Base-by-base conservation (phyloP, 202 grass and related monocot genomes). In the Panicum virgatum region DNA sequence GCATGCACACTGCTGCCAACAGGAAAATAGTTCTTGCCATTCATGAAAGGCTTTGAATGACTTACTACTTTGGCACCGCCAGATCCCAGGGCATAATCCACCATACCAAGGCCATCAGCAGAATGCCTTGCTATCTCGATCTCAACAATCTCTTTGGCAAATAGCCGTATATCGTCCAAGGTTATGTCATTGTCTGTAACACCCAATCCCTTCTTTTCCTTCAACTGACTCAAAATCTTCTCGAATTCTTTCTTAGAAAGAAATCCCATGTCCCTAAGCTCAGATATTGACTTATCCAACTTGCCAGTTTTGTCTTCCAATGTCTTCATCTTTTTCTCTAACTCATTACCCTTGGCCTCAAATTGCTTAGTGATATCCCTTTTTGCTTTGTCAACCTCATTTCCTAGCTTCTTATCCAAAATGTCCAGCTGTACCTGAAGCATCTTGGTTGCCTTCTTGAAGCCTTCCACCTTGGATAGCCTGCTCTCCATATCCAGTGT, bases 91-190 rank as follows among this genome's bases (percentile, higher is more conserved):
- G 94, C 95, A 86, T 98, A 98, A 84, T 98, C 95, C 32, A 98
- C 95, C 85, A 89, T 92, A 75, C 88, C 92, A 81, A 98, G 87
- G 44, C 95, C 95, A 91, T 98, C 95, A 11, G 95, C 92, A 1
- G 92, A 86, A 88, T 94, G 95, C 50, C 75, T 98, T 50, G 89
- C 88, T 79, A 94, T 91, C 80, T 97, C 95, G 20, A 80, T 94
- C 74, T 91, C 85, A 69, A 94, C 95, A 76, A 97, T 92, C 52
- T 94, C 90, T 79, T 89, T 94, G 26, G 95, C 95, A 89, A 91
- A 91, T 64, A 78, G 23, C 69, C 90, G 92, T 77, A 94, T 74
- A 43, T 94, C 90, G 12, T 97, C 92, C 42, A 97, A 93, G 42
- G 75, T 88, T 57, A 90, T 64, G 51, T 87, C 86, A 38, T 46